These are phyloP conservation scores for Wickerhamomyces sp. DNA, from an alignment of 1,139 yeast species.

Conservation along the genomic window DNA sequence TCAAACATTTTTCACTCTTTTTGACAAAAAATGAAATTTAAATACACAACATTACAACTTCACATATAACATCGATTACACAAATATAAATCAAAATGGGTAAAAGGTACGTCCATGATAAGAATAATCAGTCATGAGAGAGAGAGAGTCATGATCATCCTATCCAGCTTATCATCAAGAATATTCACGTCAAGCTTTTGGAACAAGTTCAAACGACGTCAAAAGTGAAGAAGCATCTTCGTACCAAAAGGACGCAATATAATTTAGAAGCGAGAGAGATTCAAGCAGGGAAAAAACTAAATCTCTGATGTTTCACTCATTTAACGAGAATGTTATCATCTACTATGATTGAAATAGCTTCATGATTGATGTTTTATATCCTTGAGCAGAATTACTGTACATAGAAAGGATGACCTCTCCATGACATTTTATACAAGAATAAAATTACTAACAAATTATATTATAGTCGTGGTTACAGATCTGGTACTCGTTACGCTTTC, in stretches of 20 bases:
- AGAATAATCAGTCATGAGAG: background rate
- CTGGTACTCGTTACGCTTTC: slow-evolving; percentile 99
- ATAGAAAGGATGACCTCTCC: background rate
- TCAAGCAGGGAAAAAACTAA: too few relatives aligned
- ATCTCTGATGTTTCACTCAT: too few relatives aligned
- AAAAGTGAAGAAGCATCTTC: too few relatives aligned
- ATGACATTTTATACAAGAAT: background rate
- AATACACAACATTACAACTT: slow-evolving; percentile 9
- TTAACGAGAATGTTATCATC: too few relatives aligned
- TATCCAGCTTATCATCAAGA: background rate
- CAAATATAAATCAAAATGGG: slow-evolving; percentile 23
- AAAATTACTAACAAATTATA: slow-evolving; percentile 16
- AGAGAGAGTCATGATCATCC: background rate
- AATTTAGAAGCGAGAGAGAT: too few relatives aligned
- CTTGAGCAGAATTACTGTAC: background rate
- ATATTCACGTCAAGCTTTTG: background rate
- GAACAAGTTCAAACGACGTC: too few relatives aligned
- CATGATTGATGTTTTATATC: too few relatives aligned
- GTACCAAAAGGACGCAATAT: too few relatives aligned
- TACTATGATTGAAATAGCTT: too few relatives aligned
- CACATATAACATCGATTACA: slow-evolving; percentile 12
- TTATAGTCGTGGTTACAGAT: slow-evolving; percentile 96
- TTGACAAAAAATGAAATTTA: slow-evolving; percentile 16
- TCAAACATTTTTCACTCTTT: slow-evolving; percentile 9
- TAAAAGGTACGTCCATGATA: slow-evolving; percentile 21